Evolutionary conservation across 1,284 basidiomycete species (phyloP), one percentile per base, ranked within the genome.

Genomic region (Stygiomarasmius scandens): DNA sequence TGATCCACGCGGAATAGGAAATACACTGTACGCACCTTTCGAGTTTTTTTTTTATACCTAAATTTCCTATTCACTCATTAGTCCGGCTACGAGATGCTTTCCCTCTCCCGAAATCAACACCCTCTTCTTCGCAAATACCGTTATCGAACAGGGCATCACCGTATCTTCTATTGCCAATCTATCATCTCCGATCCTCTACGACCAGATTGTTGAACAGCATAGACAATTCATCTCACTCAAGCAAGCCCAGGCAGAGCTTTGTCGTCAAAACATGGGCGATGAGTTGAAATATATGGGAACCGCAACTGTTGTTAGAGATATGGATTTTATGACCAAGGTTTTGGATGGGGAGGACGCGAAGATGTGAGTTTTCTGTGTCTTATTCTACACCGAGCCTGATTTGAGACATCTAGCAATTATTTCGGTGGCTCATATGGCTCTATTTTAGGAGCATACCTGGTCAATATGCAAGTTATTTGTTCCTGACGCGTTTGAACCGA

Each of bases 231-330:
- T 74, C 2, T 69, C 67, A 2, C 56, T 79, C 29, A 71, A 71
- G 49, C 63, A 76, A 50, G 65, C 69, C 8, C 71, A 77, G 59
- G 73, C 69, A 20, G 64, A 67, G 32, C 53, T 76, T 5, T 81
- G 78, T 53, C 66, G 56, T 1, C 63, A 73, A 61, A 69, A 62
- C 29, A 73, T 78, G 72, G 77, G 75, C 14, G 72, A 77, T 10
- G 68, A 71, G 44, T 63, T 79, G 32, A 67, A 62, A 51, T 77
- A 78, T 59, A 76, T 78, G 74, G 77, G 77, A 5, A 80, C 78
- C 0, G 69, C 68, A 32, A 75, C 69, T 1, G 77, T 80, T 23
- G 75, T 71, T 2, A 66, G 76, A 36, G 78, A 79, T 62, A 72
- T 79, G 29, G 77, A 76, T 59, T 74, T 71, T 56, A 77, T 80